Evolutionary conservation across 805 yeast genomes (phyloP).

Genomic region (Kuraishia cidri): DNA sequence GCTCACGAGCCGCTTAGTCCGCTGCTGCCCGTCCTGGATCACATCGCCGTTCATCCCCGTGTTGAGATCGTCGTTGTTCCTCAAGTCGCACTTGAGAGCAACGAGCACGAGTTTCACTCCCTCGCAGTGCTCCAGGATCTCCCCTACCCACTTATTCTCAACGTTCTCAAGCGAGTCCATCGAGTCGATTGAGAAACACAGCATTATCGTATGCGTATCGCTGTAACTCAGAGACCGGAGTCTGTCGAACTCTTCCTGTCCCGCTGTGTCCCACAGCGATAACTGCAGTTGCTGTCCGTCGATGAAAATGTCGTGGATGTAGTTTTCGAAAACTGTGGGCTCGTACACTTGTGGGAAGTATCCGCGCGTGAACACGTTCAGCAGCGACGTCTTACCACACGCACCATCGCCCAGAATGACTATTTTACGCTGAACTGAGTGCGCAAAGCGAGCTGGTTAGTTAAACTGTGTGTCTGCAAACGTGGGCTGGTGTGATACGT

Average conservation of each 20-base stretch:
- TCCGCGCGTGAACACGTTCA: constrained; percentile 94
- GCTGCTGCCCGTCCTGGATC: constrained; percentile 12
- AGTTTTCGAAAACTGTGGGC: constrained; percentile 96
- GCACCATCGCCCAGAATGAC: constrained; percentile 98
- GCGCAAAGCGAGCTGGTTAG: constrained; percentile 8
- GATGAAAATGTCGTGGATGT: constrained; percentile 92
- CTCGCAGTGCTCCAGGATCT: constrained; percentile 93
- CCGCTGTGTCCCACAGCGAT: constrained; percentile 98
- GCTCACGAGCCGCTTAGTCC: constrained; percentile 44
- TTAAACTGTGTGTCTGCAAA: not conserved
- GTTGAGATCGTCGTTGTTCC: constrained; percentile 48
- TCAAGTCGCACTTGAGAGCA: constrained; percentile 89
- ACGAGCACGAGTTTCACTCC: constrained; percentile 92
- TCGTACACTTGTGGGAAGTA: constrained; percentile 98
- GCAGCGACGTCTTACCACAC: constrained; percentile 92
- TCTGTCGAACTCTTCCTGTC: constrained; percentile 96
- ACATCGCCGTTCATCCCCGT: constrained; percentile 20
- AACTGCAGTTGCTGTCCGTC: constrained; percentile 90
- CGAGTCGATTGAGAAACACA: constrained; percentile 92
- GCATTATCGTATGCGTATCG: constrained; percentile 95
- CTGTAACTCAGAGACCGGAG: constrained; percentile 86
- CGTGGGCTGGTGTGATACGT: constrained; percentile 7
- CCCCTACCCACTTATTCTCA: constrained; percentile 94
- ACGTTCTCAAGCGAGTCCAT: constrained; percentile 93
- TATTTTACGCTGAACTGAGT: constrained; percentile 81